phyloP scores from a whole-genome alignment of 2,329 filamentous ascomycete species.

The Monosporascus sp. region DNA sequence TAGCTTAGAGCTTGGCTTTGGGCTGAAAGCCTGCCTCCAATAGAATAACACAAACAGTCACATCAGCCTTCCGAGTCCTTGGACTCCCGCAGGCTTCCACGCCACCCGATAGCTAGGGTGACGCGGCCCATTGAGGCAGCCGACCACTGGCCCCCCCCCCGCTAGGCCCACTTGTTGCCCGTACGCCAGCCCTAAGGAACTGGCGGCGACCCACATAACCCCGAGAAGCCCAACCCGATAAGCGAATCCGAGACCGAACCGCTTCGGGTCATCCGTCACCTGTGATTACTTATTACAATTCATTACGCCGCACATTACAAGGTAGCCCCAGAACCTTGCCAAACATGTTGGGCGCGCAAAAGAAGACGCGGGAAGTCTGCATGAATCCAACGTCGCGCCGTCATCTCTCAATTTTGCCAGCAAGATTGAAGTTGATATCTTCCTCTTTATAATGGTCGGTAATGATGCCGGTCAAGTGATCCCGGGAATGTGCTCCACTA shows the following conservation, averaged over 20 bases:
- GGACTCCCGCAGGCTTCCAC: conserved; percentile 8
- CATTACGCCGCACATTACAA: background rate
- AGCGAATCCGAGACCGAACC: too few species aligned
- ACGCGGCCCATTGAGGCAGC: conserved; percentile 11
- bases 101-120: conserved; percentile 6
- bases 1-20: background rate
- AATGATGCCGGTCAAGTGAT: conserved; percentile 68
- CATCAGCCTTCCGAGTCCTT: background rate
- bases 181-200: background rate
- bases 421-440: conserved; percentile 59
- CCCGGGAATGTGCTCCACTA: conserved; percentile 40
- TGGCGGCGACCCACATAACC: background rate
- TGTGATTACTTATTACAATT: background rate
- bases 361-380: background rate
- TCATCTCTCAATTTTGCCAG: conserved; percentile 30
- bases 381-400: background rate
- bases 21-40: background rate
- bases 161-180: background rate
- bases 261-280: too few species aligned
- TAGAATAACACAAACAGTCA: background rate
- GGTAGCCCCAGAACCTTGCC: too few species aligned
- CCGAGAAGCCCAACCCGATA: too few species aligned
- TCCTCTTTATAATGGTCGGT: conserved; percentile 71
- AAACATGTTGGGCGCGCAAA: background rate
- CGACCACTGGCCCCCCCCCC: background rate